Evolutionary conservation across 2,329 filamentous ascomycete genomes (phyloP), one percentile per base, ranked within the genome.

Genomic region (Ceratocystis papillata): DNA sequence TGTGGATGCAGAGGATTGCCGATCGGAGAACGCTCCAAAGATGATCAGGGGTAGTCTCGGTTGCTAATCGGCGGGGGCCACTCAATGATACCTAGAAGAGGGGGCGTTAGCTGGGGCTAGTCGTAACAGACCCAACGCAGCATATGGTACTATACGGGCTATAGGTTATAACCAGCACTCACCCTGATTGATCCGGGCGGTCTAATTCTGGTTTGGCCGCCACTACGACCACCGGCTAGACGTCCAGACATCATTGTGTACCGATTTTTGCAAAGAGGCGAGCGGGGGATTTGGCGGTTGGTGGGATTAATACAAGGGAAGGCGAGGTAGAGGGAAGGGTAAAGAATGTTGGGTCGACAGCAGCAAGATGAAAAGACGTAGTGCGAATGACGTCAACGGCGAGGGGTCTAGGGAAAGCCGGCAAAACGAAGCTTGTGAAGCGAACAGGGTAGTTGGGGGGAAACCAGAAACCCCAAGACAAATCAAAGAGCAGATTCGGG

Each of bases 1-100:
- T 88, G 77, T 97, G 92, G 63, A 99, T 97, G 73, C 96, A 89
- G 66, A 79, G 81, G 64, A 99, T 83, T 3, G 93, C 91, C 61
- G 85, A 82, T 59, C 86, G 81, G 6, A 99, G 83, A 57, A 85
- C 84, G 15, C 80, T 79, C 94, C 94, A 99, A 71, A 59, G 25
- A 33, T 59, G 33, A n/a, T 59, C 55, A 15, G 55, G 55, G 30
- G 55, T 33, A 28, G 30, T 59, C 25, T 33, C 33, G 17, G 30
- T 59, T 2, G 28, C 55, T n/a, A 59, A 8, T n/a, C 55, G 55
- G 28, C 25, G 55, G 7, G 55, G 55, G 12, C 55, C 55, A 10
- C 25, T 30, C 55, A 59, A 33, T 7, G 55, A 30, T 30, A 63
- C 50, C 62, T 46, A 63, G n/a, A 33, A 15, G 37, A 41, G 22